These are phyloP conservation scores for Neoboletus magnificus DNA, from an alignment of 768 basidiomycete species.

Conservation along the genomic window DNA sequence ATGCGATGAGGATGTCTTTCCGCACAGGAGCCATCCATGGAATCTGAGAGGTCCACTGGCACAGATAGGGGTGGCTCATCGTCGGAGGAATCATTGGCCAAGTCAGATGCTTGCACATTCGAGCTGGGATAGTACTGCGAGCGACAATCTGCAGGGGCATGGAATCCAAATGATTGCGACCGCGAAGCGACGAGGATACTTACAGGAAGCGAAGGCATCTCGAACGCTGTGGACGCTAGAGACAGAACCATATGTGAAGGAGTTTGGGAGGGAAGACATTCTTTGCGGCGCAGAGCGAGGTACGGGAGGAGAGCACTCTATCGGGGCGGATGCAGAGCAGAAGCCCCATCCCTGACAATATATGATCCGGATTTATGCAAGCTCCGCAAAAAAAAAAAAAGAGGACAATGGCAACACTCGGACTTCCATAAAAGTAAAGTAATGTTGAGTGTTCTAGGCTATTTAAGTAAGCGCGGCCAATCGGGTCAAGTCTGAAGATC, in stretches of 20 bases:
- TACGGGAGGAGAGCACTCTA: neutral
- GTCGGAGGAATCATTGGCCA: conserved; percentile 38
- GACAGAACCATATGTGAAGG: conserved; percentile 46
- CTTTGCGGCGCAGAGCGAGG: neutral
- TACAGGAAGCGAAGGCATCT: conserved; percentile 62
- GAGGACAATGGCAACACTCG: neutral
- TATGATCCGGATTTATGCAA: neutral
- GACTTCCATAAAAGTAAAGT: too few species aligned
- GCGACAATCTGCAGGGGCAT: conserved; percentile 51
- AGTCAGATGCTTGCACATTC: conserved; percentile 49
- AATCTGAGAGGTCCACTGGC: neutral
- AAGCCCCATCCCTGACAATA: neutral
- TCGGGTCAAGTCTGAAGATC: neutral
- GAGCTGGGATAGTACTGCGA: conserved; percentile 66
- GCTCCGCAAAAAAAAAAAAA: neutral
- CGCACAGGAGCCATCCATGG: neutral
- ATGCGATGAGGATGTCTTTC: conserved; percentile 7
- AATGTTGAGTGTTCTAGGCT: neutral
- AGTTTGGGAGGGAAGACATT: conserved; percentile 49
- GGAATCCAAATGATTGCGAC: neutral
- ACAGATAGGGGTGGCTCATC: conserved; percentile 21
- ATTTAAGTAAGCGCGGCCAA: conserved; percentile 1
- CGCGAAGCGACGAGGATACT: conserved; percentile 16
- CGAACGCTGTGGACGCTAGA: conserved; percentile 48
- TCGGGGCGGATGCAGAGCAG: neutral